phyloP scores from a whole-genome alignment of 345 rosid genomes.

The Eucalyptus cloeziana region DNA sequence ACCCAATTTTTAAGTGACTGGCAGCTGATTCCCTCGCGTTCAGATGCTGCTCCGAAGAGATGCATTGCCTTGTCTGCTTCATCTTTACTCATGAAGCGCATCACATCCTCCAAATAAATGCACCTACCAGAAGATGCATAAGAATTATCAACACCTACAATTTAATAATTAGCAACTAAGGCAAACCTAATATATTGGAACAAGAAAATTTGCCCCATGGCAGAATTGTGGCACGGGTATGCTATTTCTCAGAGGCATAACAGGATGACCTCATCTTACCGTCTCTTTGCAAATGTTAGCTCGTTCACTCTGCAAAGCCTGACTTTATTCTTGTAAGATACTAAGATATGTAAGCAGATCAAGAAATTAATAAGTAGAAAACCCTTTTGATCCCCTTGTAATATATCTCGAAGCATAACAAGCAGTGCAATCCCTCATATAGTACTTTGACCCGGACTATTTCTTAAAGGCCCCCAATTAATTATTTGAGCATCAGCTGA shows the following conservation, averaged over 20 bases:
- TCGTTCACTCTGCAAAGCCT: not conserved
- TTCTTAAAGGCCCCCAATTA: not conserved
- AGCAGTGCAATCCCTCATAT: not conserved
- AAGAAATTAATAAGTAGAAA: not conserved
- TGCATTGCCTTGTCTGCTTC: constrained; percentile 22
- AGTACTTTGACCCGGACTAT: not conserved
- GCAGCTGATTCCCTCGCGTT: constrained; percentile 22
- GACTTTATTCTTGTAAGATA: not conserved
- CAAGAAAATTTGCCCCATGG: not conserved
- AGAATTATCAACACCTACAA: not conserved
- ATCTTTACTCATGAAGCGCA: constrained; percentile 27
- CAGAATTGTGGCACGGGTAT: not conserved
- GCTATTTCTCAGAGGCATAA: not conserved
- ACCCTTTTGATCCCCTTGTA: not conserved
- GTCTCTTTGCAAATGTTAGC: not conserved
- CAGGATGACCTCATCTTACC: not conserved
- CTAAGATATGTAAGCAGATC: not conserved
- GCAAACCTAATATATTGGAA: not conserved
- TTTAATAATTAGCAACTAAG: not conserved
- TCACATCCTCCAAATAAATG: constrained; percentile 22
- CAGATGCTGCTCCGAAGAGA: constrained; percentile 8
- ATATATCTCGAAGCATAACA: not conserved
- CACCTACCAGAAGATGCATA: not conserved
- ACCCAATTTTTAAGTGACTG: constrained; percentile 20
- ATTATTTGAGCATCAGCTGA: not conserved